These are phyloP conservation scores for Pichia pseudocactophila DNA, from an alignment of 805 yeast species.

Conservation along the genomic window DNA sequence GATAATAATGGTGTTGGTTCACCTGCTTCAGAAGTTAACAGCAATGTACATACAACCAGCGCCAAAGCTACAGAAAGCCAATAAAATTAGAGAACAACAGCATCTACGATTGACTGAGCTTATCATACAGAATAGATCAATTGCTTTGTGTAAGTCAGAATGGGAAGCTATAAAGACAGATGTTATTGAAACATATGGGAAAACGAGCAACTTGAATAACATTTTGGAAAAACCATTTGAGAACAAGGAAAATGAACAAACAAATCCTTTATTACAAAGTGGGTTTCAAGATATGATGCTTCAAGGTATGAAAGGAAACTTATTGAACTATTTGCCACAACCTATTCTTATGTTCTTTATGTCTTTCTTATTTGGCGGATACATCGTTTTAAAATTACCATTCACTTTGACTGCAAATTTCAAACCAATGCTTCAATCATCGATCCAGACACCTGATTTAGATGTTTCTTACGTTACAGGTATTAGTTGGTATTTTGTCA, in stretches of 20 bases:
- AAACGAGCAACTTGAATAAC: conserved; percentile 1
- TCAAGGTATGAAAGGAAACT: conserved; percentile 70
- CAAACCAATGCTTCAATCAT: conserved; percentile 86
- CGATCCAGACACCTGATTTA: conserved; percentile 74
- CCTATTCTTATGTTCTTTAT: conserved; percentile 95
- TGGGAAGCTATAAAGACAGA: conserved; percentile 6
- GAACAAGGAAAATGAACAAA: conserved; percentile 29
- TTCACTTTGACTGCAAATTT: conserved; percentile 85
- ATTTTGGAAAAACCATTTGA: conserved; percentile 6
- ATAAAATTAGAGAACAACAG: conserved; percentile 52
- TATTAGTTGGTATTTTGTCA: conserved; percentile 92
- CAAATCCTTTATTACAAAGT: conserved; percentile 66
- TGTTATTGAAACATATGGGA: conserved; percentile 4
- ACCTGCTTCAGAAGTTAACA: conserved; percentile 63
- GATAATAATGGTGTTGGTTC: conserved; percentile 81
- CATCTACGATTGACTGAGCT: conserved; percentile 40
- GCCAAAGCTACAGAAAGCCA: conserved; percentile 44
- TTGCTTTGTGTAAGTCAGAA: conserved; percentile 10
- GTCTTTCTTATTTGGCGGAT: conserved; percentile 85
- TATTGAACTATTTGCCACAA: conserved; percentile 83
- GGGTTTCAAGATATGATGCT: conserved; percentile 62
- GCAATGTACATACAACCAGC: conserved; percentile 51
- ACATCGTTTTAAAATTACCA: conserved; percentile 79
- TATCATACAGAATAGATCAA: conserved; percentile 1
- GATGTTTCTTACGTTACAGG: conserved; percentile 91